Percentiles rank a stretch among this genome's conserved stretches.
These are phyloP conservation scores for Meyerozyma elateridarum DNA, from an alignment of 1,139 yeast genomes.

Conservation along the genomic window DNA sequence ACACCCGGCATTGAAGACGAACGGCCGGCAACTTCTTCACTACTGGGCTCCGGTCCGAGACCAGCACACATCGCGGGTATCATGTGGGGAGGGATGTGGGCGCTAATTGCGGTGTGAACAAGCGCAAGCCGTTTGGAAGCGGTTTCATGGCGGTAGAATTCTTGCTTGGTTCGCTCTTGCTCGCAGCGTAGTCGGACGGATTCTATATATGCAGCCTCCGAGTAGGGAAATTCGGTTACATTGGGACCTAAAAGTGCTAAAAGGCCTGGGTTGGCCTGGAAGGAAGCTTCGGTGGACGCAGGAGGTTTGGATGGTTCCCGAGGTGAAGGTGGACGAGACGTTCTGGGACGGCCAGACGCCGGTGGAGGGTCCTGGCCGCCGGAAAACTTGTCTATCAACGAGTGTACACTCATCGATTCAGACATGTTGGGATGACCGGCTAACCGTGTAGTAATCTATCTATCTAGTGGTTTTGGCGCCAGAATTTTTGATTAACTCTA, in stretches of 20 bases:
- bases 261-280: constrained; percentile 14
- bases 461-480: background rate
- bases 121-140: constrained; percentile 58
- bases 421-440: constrained; percentile 4
- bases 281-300: constrained; percentile 2
- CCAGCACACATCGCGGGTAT: constrained; percentile 62
- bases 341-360: too few relatives aligned
- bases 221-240: constrained; percentile 50
- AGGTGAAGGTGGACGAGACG: too few relatives aligned
- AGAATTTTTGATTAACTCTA: too few relatives aligned
- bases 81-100: constrained; percentile 61
- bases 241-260: constrained; percentile 49
- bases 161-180: constrained; percentile 84
- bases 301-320: background rate
- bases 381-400: constrained; percentile 4
- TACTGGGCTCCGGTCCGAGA: too few relatives aligned
- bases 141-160: constrained; percentile 63
- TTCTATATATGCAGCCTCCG: constrained; percentile 59
- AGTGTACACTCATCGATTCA: constrained; percentile 6
- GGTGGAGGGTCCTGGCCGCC: background rate
- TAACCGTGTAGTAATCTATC: background rate
- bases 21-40: too few relatives aligned
- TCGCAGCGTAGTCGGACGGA: constrained; percentile 64
- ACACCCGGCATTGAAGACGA: constrained; percentile 5
- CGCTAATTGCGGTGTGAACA: constrained; percentile 54